phyloP scores from a whole-genome alignment of 1,284 basidiomycete genomes.

The Bondarzewia mesenterica region DNA sequence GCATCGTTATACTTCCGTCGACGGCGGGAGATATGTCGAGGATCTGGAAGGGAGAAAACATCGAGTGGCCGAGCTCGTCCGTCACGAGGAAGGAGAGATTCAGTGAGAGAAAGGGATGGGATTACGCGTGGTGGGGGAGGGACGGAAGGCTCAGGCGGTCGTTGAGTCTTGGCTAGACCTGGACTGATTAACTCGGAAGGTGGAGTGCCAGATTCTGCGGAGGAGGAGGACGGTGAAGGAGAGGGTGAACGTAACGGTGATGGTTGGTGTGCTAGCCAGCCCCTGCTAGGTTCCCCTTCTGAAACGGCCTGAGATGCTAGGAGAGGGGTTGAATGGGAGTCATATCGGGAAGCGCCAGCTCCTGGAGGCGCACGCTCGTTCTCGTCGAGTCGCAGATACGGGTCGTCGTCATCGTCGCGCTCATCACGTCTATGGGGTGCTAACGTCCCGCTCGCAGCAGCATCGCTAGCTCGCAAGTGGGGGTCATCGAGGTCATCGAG shows the following conservation, averaged over 20 bases:
- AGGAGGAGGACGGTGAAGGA: conserved; percentile 36
- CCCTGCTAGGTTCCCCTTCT: conserved; percentile 33
- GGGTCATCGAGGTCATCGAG: conserved; percentile 68
- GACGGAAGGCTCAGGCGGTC: conserved; percentile 3
- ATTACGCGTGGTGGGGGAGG: conserved; percentile 21
- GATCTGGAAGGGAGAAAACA: conserved; percentile 68
- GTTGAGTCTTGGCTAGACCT: conserved; percentile 1
- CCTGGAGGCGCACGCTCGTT: conserved; percentile 22
- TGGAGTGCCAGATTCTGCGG: conserved; percentile 29
- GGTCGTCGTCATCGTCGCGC: conserved; percentile 55
- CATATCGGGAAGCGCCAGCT: conserved; percentile 27
- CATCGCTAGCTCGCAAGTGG: conserved; percentile 46
- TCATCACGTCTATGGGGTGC: conserved; percentile 1
- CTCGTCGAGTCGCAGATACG: conserved; percentile 66
- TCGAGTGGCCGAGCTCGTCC: conserved; percentile 53
- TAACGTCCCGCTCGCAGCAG: conserved; percentile 12
- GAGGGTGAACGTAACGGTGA: conserved; percentile 39
- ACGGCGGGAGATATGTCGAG: conserved; percentile 48
- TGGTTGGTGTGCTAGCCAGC: conserved; percentile 70
- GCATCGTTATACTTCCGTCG: conserved; percentile 67
- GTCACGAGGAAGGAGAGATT: conserved; percentile 65
- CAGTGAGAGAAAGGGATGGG: conserved; percentile 56
- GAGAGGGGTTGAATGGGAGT: conserved; percentile 43
- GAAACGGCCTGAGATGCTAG: conserved; percentile 33
- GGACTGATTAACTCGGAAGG: conserved; percentile 29